These are phyloP conservation scores for Malassezia vespertilionis DNA, from an alignment of 1,284 basidiomycete species.

Conservation along the genomic window DNA sequence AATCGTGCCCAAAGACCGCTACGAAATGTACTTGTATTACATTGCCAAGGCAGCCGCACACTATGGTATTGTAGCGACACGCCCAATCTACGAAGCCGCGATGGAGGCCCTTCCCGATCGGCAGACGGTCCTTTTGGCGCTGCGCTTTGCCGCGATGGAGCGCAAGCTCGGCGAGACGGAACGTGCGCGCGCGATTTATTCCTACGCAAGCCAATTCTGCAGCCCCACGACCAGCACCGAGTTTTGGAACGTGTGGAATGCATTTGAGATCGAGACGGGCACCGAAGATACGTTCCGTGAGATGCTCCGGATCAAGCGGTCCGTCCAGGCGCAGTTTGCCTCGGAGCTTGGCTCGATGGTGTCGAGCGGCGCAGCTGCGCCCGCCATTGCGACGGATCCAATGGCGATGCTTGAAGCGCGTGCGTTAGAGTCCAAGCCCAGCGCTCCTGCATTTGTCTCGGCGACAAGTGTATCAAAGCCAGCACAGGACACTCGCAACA, in stretches of 20 bases:
- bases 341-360: conserved; percentile 61
- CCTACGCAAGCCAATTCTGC: conserved; percentile 95
- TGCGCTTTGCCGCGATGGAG: conserved; percentile 88
- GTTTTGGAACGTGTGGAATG: conserved; percentile 95
- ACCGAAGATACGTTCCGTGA: conserved; percentile 98
- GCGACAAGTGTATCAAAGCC: conserved; percentile 57
- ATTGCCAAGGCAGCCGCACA: conserved; percentile 87
- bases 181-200: conserved; percentile 87
- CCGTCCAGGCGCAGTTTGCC: conserved; percentile 96
- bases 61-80: conserved; percentile 88
- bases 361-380: conserved; percentile 41
- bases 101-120: conserved; percentile 80
- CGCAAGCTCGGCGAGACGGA: conserved; percentile 98
- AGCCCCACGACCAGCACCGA: conserved; percentile 68
- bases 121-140: conserved; percentile 94
- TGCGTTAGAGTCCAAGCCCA: conserved; percentile 12
- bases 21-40: conserved; percentile 96
- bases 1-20: conserved; percentile 80
- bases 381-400: conserved; percentile 50
- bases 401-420: conserved; percentile 51
- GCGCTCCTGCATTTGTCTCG: conserved; percentile 54
- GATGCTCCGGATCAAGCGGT: conserved; percentile 93
- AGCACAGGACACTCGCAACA: conserved; percentile 45
- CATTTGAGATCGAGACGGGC: conserved; percentile 89
- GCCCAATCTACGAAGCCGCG: conserved; percentile 94